Percentiles rank a stretch among this genome's conserved stretches.
phyloP scores from a whole-genome alignment of 164 flowering plant species.

The Vitis rupestris region DNA sequence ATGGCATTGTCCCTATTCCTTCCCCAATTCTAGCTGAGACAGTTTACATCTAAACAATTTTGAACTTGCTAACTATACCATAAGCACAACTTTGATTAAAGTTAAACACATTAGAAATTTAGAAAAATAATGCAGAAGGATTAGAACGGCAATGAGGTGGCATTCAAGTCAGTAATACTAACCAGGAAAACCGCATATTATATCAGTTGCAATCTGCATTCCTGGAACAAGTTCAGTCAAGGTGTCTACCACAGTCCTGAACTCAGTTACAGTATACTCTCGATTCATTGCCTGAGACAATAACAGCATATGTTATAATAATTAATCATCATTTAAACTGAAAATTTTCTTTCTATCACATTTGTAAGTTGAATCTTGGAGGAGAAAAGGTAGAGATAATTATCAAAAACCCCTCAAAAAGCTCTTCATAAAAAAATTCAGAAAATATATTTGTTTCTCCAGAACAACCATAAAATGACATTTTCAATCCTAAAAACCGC shows the following conservation, averaged over 20 bases:
- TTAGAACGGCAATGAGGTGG: neutral
- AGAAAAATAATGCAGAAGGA: neutral
- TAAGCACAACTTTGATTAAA: no score
- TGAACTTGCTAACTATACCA: no score
- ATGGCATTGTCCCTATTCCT: neutral
- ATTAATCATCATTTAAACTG: neutral
- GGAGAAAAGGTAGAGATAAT: no score
- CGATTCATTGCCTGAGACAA: slow-evolving; percentile 90
- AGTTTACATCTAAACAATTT: no score
- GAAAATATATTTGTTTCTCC: no score
- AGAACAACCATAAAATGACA: no score
- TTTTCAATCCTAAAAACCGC: no score
- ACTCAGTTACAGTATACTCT: slow-evolving; percentile 92
- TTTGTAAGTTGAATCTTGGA: no score
- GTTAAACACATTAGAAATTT: neutral
- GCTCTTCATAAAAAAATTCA: no score
- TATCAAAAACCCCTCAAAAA: no score
- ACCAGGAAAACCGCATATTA: slow-evolving; percentile 99
- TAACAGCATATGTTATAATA: neutral
- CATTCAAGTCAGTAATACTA: slow-evolving; percentile 14
- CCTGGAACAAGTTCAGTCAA: slow-evolving; percentile 90
- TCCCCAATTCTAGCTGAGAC: no score
- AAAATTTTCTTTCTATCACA: no score
- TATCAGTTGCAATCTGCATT: slow-evolving; percentile 99
- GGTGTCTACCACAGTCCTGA: slow-evolving; percentile 89